Evolutionary conservation across 2,329 filamentous ascomycete species (phyloP).

Genomic region (Botrytis elliptica): DNA sequence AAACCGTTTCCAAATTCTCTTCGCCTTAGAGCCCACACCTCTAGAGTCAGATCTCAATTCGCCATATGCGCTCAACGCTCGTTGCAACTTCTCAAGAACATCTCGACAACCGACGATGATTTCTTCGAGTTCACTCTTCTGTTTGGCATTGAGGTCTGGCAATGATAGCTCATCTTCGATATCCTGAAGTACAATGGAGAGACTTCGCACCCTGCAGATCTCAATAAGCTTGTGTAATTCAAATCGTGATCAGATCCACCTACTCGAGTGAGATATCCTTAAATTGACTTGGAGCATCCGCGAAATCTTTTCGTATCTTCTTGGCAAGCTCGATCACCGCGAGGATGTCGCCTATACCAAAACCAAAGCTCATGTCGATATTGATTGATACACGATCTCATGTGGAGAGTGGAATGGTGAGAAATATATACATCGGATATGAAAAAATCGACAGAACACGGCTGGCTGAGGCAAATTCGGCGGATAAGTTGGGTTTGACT

Average conservation of each 20-base stretch:
- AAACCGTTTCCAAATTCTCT: slow-evolving; percentile 34
- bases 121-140: slow-evolving; percentile 28
- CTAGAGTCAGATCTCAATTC: slow-evolving; percentile 19
- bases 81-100: slow-evolving; percentile 25
- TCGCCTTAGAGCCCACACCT: slow-evolving; percentile 22
- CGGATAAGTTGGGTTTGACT: neutral
- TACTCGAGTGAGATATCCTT: slow-evolving; percentile 21
- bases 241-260: neutral
- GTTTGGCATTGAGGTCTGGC: slow-evolving; percentile 25
- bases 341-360: slow-evolving; percentile 38
- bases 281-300: slow-evolving; percentile 36
- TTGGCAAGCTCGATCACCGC: slow-evolving; percentile 34
- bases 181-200: slow-evolving; percentile 21
- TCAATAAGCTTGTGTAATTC: neutral
- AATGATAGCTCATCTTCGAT: slow-evolving; percentile 29
- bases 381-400: neutral
- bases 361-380: slow-evolving; percentile 38
- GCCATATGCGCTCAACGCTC: slow-evolving; percentile 18
- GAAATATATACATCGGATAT: neutral
- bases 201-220: slow-evolving; percentile 19
- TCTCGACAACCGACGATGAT: slow-evolving; percentile 26
- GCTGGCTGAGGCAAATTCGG: too few species aligned
- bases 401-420: neutral
- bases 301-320: slow-evolving; percentile 35
- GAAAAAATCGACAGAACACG: neutral